Percentiles rank a stretch among this genome's conserved stretches.
Evolutionary conservation across 805 yeast species (phyloP).

Genomic region (Wickerhamomyces ciferrii): DNA sequence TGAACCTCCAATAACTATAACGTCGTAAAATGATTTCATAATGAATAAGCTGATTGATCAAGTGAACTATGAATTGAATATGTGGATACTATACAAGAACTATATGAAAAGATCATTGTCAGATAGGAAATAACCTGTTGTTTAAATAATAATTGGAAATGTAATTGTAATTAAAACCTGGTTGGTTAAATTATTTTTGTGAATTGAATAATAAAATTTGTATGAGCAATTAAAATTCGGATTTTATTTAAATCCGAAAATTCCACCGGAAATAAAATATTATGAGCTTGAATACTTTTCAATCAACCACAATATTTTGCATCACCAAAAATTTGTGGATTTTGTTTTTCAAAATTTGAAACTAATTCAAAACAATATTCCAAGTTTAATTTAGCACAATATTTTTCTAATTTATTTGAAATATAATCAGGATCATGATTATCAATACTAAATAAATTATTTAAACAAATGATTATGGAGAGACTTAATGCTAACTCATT

Average conservation of each 20-base stretch:
- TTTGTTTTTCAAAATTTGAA: not conserved
- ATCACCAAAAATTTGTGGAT: not conserved
- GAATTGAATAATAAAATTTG: no score
- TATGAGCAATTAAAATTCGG: not conserved
- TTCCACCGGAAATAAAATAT: not conserved
- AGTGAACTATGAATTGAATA: no score
- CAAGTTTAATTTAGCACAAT: not conserved
- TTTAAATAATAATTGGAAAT: no score
- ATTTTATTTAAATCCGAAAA: not conserved
- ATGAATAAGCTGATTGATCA: not conserved
- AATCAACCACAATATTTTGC: not conserved
- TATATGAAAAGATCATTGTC: no score
- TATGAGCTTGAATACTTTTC: not conserved
- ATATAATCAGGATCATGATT: not conserved
- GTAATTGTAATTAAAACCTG: no score
- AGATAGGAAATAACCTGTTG: no score
- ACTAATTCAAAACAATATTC: not conserved
- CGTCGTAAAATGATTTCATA: conserved; percentile 5
- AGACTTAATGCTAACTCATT: not conserved
- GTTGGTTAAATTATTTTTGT: no score
- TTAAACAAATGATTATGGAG: not conserved
- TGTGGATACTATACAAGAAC: no score
- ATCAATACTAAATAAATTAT: not conserved
- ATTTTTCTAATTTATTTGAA: not conserved
- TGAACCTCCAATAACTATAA: conserved; percentile 13